Conservation (phyloP, 345 rosid genomes). For the Kernera saxatilis region DNA sequence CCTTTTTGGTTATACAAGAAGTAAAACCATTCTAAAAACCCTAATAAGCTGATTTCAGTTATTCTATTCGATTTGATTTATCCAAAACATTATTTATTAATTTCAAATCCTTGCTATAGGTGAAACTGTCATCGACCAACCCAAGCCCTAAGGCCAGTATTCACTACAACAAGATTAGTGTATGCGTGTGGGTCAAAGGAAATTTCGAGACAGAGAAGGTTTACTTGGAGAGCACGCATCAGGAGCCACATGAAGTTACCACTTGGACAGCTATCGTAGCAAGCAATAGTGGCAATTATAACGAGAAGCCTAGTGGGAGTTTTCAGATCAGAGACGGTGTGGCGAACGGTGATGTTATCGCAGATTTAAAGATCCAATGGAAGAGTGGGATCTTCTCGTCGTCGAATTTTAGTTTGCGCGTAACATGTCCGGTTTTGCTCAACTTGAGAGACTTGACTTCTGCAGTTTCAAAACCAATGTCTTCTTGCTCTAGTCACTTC, state of each 20-base stretch:
- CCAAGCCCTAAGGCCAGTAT: background rate
- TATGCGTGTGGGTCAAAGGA: background rate
- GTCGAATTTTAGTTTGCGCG: background rate
- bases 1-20: background rate
- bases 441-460: constrained; percentile 8
- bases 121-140: constrained; percentile 7
- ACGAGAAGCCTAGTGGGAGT: background rate
- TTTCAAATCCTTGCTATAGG: background rate
- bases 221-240: background rate
- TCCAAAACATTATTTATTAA: background rate
- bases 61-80: background rate
- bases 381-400: background rate
- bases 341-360: background rate
- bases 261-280: background rate
- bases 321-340: background rate
- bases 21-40: background rate
- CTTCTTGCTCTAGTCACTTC: background rate
- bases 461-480: background rate
- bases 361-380: background rate
- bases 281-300: background rate
- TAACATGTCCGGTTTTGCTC: constrained; percentile 17
- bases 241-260: background rate
- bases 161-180: background rate
- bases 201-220: background rate
- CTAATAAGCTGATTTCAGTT: background rate